Evolutionary conservation across 441 rosid genomes (phyloP).

Genomic region (Rhodomyrtus psidioides): DNA sequence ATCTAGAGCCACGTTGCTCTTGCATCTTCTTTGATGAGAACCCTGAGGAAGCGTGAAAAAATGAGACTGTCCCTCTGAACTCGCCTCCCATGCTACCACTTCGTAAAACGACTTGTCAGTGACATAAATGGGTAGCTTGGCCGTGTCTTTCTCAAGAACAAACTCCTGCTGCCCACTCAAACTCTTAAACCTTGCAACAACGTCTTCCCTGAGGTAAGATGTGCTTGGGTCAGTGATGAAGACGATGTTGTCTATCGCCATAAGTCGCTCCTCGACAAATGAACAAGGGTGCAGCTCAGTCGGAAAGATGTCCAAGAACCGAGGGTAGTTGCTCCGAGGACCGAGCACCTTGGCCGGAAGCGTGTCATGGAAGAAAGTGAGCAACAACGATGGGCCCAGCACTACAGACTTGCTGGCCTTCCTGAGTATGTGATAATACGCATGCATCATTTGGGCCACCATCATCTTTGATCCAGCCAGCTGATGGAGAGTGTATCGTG

Average conservation of each 20-base stretch:
- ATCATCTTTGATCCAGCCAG: not conserved
- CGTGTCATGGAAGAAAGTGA: fast-evolving
- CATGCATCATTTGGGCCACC: not conserved
- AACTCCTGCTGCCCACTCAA: not conserved
- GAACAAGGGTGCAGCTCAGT: fast-evolving
- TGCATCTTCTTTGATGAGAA: not conserved
- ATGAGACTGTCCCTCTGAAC: not conserved
- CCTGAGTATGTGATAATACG: fast-evolving
- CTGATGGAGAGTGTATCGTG: not conserved
- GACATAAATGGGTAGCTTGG: not conserved
- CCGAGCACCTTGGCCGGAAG: not conserved
- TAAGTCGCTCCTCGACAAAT: fast-evolving
- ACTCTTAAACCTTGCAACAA: not conserved
- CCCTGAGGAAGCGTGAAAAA: not conserved
- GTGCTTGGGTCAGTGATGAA: not conserved
- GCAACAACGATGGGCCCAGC: not conserved
- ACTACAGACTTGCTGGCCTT: not conserved
- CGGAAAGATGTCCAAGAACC: not conserved
- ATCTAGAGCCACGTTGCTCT: not conserved
- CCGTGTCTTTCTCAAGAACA: not conserved
- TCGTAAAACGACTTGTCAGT: not conserved
- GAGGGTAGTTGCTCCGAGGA: not conserved
- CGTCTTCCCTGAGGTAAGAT: not conserved
- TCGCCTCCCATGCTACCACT: not conserved
- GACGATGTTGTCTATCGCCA: not conserved